Evolutionary conservation across 2,329 filamentous ascomycete species (phyloP), one percentile per base, ranked within the genome.

Genomic region (Verticillium klebahnii): DNA sequence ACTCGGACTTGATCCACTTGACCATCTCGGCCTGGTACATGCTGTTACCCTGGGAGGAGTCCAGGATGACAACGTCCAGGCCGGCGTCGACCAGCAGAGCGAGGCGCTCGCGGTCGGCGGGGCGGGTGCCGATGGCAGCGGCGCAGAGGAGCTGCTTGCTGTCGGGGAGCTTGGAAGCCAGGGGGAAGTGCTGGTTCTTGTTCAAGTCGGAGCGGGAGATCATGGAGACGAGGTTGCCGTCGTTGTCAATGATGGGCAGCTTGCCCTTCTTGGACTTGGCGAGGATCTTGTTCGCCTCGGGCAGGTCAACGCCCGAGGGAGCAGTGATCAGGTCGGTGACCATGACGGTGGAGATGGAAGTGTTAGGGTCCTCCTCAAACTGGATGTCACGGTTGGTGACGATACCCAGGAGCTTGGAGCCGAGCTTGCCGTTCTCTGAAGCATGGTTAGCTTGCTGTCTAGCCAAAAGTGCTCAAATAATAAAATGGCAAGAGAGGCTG

Each of bases 21-120:
- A 99, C 87, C 95, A 99, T 99, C 65, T 97, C 92, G 67, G 98
- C 89, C 82, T 98, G 94, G 85, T 94, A 99, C 83, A 98, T 93
- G 79, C 90, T 95, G 86, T 98, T 98, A 68, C 95, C 95, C 81
- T 99, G 95, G 73, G 91, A 96, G 79, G 91, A 95, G 83, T 99
- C 95, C 60, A 99, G 86, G 70, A 99, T 84, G 68, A 97, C 93
- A 74, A 99, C 91, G 72, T 99, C 95, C 59, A 99, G 86, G 65
- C 95, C 95, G 69, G 95, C 95, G 62, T 97, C 94, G 50, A 96
- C 93, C 56, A 99, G 88, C 77, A 92, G 90, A 78, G 90, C 82
- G 54, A 99, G 85, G 68, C 95, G 89, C 62, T 82, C 77, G 83
- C 96, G 97, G 78, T 99, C 95, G 77, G 96, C 92, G 57, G 93